A percentile compares a stretch with the other conserved stretches of the same genome.
Conservation (phyloP, 257 asterid genomes). For the Penstemon eatonii region DNA sequence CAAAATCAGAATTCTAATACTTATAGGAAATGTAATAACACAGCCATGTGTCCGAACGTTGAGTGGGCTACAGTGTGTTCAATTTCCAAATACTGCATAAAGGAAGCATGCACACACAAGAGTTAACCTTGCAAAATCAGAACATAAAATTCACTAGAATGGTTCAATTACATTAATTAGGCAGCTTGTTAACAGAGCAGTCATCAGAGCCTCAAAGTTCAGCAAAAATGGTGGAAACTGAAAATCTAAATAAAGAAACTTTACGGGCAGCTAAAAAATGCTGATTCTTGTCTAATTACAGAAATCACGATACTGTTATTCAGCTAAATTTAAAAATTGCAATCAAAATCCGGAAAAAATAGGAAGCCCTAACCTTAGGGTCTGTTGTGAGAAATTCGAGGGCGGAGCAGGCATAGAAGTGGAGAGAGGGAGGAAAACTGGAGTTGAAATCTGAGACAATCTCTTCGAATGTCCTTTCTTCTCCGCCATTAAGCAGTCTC, state of each 20-base stretch:
- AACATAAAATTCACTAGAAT: constrained; percentile 11
- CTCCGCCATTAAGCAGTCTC: constrained; percentile 65
- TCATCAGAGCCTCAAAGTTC: constrained; percentile 19
- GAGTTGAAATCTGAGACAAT: constrained; percentile 63
- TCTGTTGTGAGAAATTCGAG: constrained; percentile 63
- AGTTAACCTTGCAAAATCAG: constrained; percentile 1
- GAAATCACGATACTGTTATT: neutral
- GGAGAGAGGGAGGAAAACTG: constrained; percentile 48
- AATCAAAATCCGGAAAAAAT: neutral
- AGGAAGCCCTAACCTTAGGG: constrained; percentile 53
- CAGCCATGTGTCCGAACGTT: neutral
- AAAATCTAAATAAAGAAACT: neutral
- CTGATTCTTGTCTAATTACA: neutral
- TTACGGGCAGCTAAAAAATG: too few relatives aligned
- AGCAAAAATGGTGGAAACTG: constrained; percentile 1
- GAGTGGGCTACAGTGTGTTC: neutral
- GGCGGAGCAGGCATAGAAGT: constrained; percentile 67
- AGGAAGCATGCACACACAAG: neutral
- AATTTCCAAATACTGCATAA: constrained; percentile 10
- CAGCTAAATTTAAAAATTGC: neutral
- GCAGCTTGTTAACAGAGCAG: constrained; percentile 6
- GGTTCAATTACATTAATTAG: constrained; percentile 11
- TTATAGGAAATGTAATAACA: neutral
- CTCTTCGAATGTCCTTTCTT: constrained; percentile 60
- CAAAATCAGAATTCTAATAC: neutral